These are phyloP conservation scores for Populus hybrid DNA, from an alignment of 441 rosid species.

Conservation along the genomic window DNA sequence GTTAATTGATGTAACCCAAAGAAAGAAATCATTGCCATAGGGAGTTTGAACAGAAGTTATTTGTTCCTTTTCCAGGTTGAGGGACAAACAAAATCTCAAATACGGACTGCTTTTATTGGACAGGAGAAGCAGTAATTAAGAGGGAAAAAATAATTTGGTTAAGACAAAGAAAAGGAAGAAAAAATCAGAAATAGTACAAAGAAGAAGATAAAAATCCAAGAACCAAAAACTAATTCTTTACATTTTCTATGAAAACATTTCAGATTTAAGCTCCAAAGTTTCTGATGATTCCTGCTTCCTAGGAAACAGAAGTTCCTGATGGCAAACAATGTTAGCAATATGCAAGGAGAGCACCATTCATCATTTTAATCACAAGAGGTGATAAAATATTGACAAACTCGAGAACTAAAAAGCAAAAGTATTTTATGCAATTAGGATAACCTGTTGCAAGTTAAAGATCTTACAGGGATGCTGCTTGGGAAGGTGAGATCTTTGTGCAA, in stretches of 20 bases:
- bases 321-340: neutral
- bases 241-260: neutral
- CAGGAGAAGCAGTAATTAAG: neutral
- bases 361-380: too few relatives aligned
- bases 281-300: neutral
- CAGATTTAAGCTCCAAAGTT: neutral
- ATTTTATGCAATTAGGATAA: neutral
- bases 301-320: neutral
- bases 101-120: neutral
- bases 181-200: too few relatives aligned
- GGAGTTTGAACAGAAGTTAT: neutral
- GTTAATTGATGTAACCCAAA: neutral
- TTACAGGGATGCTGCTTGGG: slow-evolving; percentile 95
- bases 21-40: neutral
- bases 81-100: neutral
- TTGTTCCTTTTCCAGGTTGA: neutral
- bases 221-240: neutral
- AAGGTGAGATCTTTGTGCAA: slow-evolving; percentile 94
- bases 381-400: neutral
- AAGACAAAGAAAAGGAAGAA: too few relatives aligned
- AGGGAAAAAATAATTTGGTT: too few relatives aligned
- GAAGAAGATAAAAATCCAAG: neutral
- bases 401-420: neutral
- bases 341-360: neutral
- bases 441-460: neutral